Base-by-base conservation (phyloP, 345 rosid genomes). In the Heritiera littoralis region DNA sequence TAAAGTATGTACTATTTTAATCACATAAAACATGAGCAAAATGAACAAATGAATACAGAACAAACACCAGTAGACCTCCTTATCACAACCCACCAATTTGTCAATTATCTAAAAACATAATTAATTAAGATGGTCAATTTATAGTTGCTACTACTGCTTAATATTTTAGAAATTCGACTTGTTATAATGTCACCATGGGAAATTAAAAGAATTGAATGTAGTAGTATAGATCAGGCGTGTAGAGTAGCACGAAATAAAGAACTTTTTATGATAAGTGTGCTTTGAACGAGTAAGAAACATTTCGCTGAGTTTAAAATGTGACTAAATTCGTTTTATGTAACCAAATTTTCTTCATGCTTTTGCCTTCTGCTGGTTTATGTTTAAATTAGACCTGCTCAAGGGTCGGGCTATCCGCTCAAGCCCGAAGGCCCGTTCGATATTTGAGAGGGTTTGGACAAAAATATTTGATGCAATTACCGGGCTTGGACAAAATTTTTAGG, bases 81-180 rank as follows among this genome's bases (percentile, higher is more conserved):
- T 4, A 69, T 69, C 73, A 69, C 52, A 69, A 45, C 71, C 71
- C 28, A 40, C 70, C 73, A 68, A n/a, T 20, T 5, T 9, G 72
- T 68, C 54, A 68, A 45, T 45, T n/a, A 68, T 45, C 51, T 1
- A 20, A 43, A 43, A n/a, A n/a, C 73, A n/a, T 14, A 38, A 68
- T 20, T 66, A 28, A 66, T 66, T 66, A 66, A 3, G 71, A 41
- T 17, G 20, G 49, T 66, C 12, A 35, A 35, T 35, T 35, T 35
- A 35, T 35, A 35, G 38, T 35, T 35, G 38, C 38, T 35, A 35
- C 3, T 35, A 35, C 38, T 35, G 3, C 38, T 35, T 35, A 35
- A 35, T 35, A 35, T 35, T 35, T 35, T 35, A 35, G 2, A 35
- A 35, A 35, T 35, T 35, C 38, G 38, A 35, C 38, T 35, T 35